Evolutionary conservation across 75 land plant species (phyloP).

Genomic region (Isoetes taiwanensis): DNA sequence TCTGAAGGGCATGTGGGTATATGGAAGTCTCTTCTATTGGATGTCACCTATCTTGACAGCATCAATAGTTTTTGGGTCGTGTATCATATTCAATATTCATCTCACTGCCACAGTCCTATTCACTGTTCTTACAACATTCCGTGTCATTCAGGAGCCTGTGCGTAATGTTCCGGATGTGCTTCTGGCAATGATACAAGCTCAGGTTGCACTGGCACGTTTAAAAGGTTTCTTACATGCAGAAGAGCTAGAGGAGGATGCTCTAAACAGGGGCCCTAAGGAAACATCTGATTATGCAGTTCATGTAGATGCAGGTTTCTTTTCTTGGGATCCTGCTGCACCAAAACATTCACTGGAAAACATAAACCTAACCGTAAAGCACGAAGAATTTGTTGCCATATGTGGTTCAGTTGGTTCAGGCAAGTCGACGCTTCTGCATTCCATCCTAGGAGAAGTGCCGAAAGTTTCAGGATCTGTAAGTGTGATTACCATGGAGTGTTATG

Average conservation of each 20-base stretch:
- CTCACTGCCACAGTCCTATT: slow-evolving; percentile 47
- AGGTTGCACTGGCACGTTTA: slow-evolving; percentile 58
- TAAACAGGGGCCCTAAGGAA: slow-evolving; percentile 8
- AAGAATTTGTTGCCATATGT: slow-evolving; percentile 52
- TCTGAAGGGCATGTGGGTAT: slow-evolving; percentile 24
- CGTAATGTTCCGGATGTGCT: slow-evolving; percentile 55
- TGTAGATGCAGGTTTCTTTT: slow-evolving; percentile 26
- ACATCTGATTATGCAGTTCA: slow-evolving; percentile 8
- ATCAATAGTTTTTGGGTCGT: slow-evolving; percentile 37
- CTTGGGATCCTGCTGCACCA: slow-evolving; percentile 43
- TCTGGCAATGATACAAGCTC: slow-evolving; percentile 43
- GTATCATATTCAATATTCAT: slow-evolving; percentile 23
- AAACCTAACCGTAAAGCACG: slow-evolving; percentile 28
- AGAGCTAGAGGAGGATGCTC: slow-evolving; percentile 36
- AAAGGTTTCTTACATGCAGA: slow-evolving; percentile 46
- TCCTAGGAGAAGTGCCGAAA: slow-evolving; percentile 81
- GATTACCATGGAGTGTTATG: no score
- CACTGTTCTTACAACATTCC: slow-evolving; percentile 43
- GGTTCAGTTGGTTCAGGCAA: slow-evolving; percentile 81
- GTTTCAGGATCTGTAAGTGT: slow-evolving; percentile 59
- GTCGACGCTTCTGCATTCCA: slow-evolving; percentile 45
- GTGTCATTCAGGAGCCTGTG: slow-evolving; percentile 54
- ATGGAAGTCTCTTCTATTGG: slow-evolving; percentile 49
- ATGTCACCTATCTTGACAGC: slow-evolving; percentile 48
- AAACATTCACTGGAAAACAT: slow-evolving; percentile 37